A percentile compares a stretch with the other conserved stretches of the same genome.
Evolutionary conservation across 495 filamentous ascomycete species (phyloP).

Genomic region (Aspergillus nanangensis): DNA sequence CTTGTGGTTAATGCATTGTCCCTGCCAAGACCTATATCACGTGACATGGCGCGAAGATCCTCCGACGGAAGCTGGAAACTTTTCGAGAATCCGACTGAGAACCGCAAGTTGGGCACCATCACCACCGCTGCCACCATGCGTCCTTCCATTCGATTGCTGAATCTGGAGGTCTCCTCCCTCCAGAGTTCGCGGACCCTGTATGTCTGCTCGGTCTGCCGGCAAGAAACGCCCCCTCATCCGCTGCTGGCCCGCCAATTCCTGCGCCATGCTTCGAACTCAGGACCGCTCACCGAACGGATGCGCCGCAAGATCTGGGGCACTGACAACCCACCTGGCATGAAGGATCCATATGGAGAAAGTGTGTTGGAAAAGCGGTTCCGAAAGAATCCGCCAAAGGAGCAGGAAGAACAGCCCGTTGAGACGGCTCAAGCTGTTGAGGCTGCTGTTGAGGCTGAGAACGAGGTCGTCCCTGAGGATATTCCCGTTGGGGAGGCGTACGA

Average conservation of each 20-base stretch:
- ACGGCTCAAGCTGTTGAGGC: background rate
- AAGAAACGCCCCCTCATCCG: constrained; percentile 35
- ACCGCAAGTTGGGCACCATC: constrained; percentile 9
- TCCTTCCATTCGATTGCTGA: constrained; percentile 32
- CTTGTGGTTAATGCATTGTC: too few relatives aligned
- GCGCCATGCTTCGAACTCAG: constrained; percentile 34
- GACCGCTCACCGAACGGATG: constrained; percentile 44
- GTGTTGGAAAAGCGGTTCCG: constrained; percentile 24
- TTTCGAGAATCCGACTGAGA: constrained; percentile 17
- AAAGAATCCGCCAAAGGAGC: constrained; percentile 13
- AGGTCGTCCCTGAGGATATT: constrained; percentile 5
- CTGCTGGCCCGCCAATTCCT: constrained; percentile 38
- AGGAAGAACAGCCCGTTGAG: constrained; percentile 8
- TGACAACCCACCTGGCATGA: constrained; percentile 47
- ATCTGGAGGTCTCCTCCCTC: constrained; percentile 29
- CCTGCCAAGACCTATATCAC: background rate
- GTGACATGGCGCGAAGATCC: background rate
- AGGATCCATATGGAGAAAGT: constrained; percentile 49
- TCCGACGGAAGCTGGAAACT: constrained; percentile 12
- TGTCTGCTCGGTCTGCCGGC: constrained; percentile 41
- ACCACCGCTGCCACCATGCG: constrained; percentile 32
- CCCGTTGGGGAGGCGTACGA: constrained; percentile 37
- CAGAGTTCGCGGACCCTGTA: constrained; percentile 24
- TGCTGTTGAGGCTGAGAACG: constrained; percentile 4
- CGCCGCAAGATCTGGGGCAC: constrained; percentile 53